Conservation (phyloP, 2,329 filamentous ascomycete species). For the Hypoxylon sp. region DNA sequence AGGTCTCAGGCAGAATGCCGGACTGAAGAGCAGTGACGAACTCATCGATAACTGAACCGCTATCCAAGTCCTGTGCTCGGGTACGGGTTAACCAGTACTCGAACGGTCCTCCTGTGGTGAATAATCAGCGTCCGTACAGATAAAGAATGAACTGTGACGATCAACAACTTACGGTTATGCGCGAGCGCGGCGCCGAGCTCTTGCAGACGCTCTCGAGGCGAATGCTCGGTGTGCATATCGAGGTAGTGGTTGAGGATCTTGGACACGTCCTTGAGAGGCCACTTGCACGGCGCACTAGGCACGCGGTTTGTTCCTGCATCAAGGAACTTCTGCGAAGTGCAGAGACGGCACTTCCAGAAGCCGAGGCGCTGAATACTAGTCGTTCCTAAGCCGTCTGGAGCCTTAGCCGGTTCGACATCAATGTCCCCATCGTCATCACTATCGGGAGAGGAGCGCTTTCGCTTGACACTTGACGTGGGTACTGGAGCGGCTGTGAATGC, state of each 20-base stretch:
- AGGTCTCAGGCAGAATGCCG: constrained; percentile 57
- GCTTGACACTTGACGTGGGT: constrained; percentile 38
- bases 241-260: constrained; percentile 65
- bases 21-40: constrained; percentile 55
- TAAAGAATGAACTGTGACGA: neutral
- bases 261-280: constrained; percentile 63
- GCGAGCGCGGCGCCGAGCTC: constrained; percentile 61
- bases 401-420: constrained; percentile 10
- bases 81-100: constrained; percentile 64
- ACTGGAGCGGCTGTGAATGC: constrained; percentile 20
- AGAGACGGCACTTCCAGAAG: constrained; percentile 64
- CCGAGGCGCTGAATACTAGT: constrained; percentile 59
- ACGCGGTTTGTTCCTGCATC: constrained; percentile 59
- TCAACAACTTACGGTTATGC: constrained; percentile 57
- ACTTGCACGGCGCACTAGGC: constrained; percentile 62
- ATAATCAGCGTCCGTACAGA: constrained; percentile 10
- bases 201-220: constrained; percentile 58
- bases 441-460: constrained; percentile 35
- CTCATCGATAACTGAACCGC: constrained; percentile 56
- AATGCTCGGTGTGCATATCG: constrained; percentile 63
- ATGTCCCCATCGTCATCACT: constrained; percentile 40
- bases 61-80: constrained; percentile 56
- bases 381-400: constrained; percentile 38
- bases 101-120: constrained; percentile 59
- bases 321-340: constrained; percentile 60